Evolutionary conservation across 768 basidiomycete genomes (phyloP).

Genomic region (Rhodocollybia butyracea): DNA sequence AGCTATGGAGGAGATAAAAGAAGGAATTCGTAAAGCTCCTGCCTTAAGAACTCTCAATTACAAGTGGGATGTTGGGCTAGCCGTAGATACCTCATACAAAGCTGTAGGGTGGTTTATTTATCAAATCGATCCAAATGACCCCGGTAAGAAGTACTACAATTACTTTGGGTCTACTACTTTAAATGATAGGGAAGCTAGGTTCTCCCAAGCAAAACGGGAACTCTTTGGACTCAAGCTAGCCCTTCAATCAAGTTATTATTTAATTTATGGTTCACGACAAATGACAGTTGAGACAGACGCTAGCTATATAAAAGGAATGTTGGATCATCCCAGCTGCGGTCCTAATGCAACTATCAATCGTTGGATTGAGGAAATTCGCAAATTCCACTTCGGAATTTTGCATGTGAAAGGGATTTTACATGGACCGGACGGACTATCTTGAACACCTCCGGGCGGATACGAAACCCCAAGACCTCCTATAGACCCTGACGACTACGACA

Average conservation of each 20-base stretch:
- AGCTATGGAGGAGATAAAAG: slow-evolving; percentile 17
- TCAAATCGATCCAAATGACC: slow-evolving; percentile 15
- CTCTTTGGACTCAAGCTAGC: slow-evolving; percentile 32
- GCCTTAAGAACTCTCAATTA: slow-evolving; percentile 28
- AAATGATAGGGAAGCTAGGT: slow-evolving; percentile 26
- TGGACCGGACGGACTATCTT: not conserved
- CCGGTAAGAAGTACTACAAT: not conserved
- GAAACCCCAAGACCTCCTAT: not conserved
- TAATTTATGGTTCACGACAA: slow-evolving; percentile 29
- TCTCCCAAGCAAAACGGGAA: slow-evolving; percentile 37
- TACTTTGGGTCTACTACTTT: slow-evolving; percentile 31
- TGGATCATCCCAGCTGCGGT: slow-evolving; percentile 33
- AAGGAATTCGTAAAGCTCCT: slow-evolving; percentile 16
- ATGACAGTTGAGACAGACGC: no score
- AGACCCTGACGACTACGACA: not conserved
- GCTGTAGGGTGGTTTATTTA: slow-evolving; percentile 18
- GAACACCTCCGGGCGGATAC: not conserved
- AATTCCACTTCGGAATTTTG: not conserved
- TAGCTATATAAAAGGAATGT: slow-evolving; percentile 37
- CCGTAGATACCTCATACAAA: slow-evolving; percentile 27
- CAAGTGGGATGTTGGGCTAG: slow-evolving; percentile 19
- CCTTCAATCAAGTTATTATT: slow-evolving; percentile 14
- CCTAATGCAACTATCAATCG: slow-evolving; percentile 15
- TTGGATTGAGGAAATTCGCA: not conserved
- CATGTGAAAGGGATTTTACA: not conserved